Conservation (phyloP, 495 filamentous ascomycete genomes). For the Penicillium argentinense region DNA sequence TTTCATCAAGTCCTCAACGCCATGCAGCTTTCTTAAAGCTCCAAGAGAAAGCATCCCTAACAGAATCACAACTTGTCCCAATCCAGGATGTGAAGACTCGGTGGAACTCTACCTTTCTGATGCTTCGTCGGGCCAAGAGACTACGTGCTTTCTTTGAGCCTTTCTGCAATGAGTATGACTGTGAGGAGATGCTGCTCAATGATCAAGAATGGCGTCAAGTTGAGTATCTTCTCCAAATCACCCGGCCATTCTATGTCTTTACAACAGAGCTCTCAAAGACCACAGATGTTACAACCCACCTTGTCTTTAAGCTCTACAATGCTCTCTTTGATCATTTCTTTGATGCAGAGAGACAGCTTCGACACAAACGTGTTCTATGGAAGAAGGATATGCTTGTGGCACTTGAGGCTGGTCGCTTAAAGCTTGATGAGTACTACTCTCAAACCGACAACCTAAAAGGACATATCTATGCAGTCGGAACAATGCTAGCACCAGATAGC, state of each 20-base stretch:
- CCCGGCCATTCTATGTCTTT: slow-evolving; percentile 11
- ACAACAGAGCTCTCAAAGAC: slow-evolving; percentile 16
- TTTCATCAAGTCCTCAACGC: slow-evolving; percentile 13
- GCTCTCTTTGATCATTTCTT: slow-evolving; percentile 4
- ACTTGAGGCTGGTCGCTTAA: background rate
- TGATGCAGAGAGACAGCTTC: background rate
- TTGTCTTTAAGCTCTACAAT: slow-evolving; percentile 18
- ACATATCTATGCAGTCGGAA: slow-evolving; percentile 11
- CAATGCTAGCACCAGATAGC: background rate
- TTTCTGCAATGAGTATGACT: slow-evolving; percentile 12
- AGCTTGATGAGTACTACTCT: slow-evolving; percentile 11
- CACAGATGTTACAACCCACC: slow-evolving; percentile 13
- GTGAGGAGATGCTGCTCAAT: slow-evolving; percentile 10
- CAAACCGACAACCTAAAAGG: slow-evolving; percentile 2
- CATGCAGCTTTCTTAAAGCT: slow-evolving; percentile 11
- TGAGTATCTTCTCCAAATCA: slow-evolving; percentile 14
- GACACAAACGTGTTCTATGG: background rate
- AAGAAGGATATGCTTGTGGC: background rate
- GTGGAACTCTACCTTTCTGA: too few relatives aligned
- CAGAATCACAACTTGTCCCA: slow-evolving; percentile 11
- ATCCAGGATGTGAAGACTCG: slow-evolving; percentile 19
- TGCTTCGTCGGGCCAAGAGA: slow-evolving; percentile 12
- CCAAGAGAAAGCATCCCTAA: too few relatives aligned
- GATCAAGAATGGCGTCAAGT: slow-evolving; percentile 16
- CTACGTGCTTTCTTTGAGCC: slow-evolving; percentile 7